Percentiles rank a stretch among this genome's conserved stretches.
Evolutionary conservation across 768 basidiomycete genomes (phyloP).

Genomic region (Mycena venus): DNA sequence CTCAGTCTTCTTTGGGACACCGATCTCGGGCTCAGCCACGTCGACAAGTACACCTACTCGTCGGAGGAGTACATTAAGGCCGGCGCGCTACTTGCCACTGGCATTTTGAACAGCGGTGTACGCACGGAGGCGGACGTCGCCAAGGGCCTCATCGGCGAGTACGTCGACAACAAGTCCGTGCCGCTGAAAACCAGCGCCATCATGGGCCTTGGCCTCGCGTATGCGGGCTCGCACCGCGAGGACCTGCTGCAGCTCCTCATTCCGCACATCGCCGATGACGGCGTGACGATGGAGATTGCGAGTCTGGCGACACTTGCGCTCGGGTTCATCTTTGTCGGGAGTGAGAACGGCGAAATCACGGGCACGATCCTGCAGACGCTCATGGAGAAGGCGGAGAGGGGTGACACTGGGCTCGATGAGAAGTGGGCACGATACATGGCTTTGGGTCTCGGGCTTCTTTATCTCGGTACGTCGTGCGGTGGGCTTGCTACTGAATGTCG

Average conservation of each 20-base stretch:
- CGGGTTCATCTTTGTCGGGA: constrained; percentile 96
- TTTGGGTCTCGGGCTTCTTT: constrained; percentile 90
- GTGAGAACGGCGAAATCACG: constrained; percentile 93
- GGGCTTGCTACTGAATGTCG: not conserved
- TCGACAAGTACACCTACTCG: constrained; percentile 98
- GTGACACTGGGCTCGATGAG: constrained; percentile 82
- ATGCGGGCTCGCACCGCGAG: constrained; percentile 92
- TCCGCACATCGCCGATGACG: constrained; percentile 86
- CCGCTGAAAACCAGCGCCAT: constrained; percentile 90
- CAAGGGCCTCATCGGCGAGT: constrained; percentile 89
- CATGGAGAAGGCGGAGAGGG: constrained; percentile 80
- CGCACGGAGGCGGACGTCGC: constrained; percentile 95
- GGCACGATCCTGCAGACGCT: constrained; percentile 90
- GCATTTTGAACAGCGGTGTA: constrained; percentile 90
- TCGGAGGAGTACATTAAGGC: constrained; percentile 98
- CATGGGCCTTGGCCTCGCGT: constrained; percentile 93
- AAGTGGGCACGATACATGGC: constrained; percentile 96
- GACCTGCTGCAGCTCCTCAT: constrained; percentile 85
- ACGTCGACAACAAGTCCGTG: constrained; percentile 88
- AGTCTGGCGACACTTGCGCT: constrained; percentile 89
- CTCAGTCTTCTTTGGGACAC: constrained; percentile 96
- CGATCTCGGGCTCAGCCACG: constrained; percentile 91
- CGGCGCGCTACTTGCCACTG: constrained; percentile 94
- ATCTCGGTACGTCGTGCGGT: constrained; percentile 77
- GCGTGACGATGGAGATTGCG: constrained; percentile 89